Evolutionary conservation across 176 grass and related monocot genomes (phyloP).

Genomic region (Oryza officinalis): DNA sequence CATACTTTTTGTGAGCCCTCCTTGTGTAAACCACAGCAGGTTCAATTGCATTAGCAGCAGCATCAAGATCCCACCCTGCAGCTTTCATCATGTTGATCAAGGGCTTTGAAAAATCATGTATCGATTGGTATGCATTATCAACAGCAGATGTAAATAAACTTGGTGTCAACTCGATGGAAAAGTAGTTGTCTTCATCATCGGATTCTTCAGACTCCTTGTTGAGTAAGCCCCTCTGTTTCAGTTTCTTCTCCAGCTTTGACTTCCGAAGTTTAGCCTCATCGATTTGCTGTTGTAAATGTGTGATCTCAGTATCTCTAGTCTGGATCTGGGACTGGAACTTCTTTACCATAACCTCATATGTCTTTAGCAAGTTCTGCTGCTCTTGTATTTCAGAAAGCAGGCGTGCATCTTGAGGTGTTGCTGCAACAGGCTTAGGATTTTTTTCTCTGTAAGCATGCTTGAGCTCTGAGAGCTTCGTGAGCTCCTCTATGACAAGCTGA

Average conservation of each 20-base stretch:
- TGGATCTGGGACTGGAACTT: conserved; percentile 98
- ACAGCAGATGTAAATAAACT: conserved; percentile 81
- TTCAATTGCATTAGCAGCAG: conserved; percentile 75
- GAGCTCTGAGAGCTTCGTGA: conserved; percentile 89
- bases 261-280: conserved; percentile 81
- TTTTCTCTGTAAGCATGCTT: conserved; percentile 94
- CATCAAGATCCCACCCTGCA: conserved; percentile 95
- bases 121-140: conserved; percentile 77
- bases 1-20: conserved; percentile 91
- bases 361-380: conserved; percentile 93
- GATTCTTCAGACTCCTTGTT: conserved; percentile 75
- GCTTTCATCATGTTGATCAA: conserved; percentile 99
- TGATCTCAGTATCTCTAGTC: conserved; percentile 79
- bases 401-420: conserved; percentile 79
- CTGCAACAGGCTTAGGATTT: conserved; percentile 76
- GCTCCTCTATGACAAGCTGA: conserved; percentile 93
- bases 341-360: conserved; percentile 95
- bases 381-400: conserved; percentile 92
- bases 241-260: conserved; percentile 90
- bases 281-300: conserved; percentile 72
- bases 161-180: conserved; percentile 89
- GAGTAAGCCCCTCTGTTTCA: conserved; percentile 86
- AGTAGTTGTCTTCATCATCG: conserved; percentile 88
- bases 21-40: conserved; percentile 66
- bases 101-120: conserved; percentile 95